Evolutionary conservation across 306 rosid species (phyloP).

Genomic region (Malus orientalis): DNA sequence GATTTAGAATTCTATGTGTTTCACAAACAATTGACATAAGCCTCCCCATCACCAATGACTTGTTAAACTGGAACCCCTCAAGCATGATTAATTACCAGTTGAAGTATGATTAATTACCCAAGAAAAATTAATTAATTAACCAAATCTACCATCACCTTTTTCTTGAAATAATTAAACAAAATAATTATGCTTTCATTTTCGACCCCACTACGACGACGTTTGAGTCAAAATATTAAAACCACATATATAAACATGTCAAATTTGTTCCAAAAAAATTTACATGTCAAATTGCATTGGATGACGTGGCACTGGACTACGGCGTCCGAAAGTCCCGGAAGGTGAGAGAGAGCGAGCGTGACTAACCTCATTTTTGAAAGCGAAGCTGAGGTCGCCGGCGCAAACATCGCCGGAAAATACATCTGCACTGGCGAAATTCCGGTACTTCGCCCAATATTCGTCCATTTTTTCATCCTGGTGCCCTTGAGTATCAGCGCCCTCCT

Average conservation of each 20-base stretch:
- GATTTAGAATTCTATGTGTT: not conserved
- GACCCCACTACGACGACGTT: not conserved
- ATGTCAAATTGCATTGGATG: not conserved
- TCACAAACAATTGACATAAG: not conserved
- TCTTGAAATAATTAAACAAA: not conserved
- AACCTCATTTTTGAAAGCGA: constrained; percentile 43
- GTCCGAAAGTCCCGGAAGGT: not conserved
- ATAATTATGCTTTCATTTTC: not conserved
- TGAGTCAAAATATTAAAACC: not conserved
- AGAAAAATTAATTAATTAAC: not conserved
- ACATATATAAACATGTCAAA: not conserved
- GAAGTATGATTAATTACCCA: not conserved
- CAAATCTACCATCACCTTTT: not conserved
- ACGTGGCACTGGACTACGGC: not conserved
- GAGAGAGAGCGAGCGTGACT: constrained; percentile 8
- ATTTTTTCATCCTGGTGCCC: constrained; percentile 20
- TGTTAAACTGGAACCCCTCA: not conserved
- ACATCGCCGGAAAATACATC: constrained; percentile 25
- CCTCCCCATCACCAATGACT: not conserved
- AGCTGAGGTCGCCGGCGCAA: constrained; percentile 19
- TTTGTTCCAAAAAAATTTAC: not conserved
- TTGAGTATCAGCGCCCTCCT: not conserved
- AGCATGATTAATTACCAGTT: not conserved
- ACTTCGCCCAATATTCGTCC: constrained; percentile 12
- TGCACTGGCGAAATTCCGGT: constrained; percentile 8